A percentile compares a stretch with the other conserved stretches of the same genome.
Evolutionary conservation across 2,329 filamentous ascomycete genomes (phyloP).

Genomic region (Cladophialophora yegresii): DNA sequence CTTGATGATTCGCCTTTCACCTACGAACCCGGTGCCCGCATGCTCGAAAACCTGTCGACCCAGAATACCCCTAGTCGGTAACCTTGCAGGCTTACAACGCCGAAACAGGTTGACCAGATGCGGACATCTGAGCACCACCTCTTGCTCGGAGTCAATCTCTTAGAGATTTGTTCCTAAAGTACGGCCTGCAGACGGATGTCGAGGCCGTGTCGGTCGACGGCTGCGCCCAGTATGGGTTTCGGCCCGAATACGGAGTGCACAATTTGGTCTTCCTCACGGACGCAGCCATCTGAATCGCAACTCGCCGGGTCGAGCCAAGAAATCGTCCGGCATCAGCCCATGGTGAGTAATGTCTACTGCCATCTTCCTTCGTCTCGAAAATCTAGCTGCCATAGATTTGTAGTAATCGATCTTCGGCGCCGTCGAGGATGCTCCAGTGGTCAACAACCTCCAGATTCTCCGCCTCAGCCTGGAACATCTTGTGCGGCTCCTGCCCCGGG

Average conservation of each 20-base stretch:
- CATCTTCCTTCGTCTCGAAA: background rate
- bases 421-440: conserved; percentile 87
- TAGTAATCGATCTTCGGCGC: conserved; percentile 81
- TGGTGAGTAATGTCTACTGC: background rate
- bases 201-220: background rate
- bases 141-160: no score
- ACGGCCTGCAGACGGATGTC: background rate
- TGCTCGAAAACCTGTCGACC: background rate
- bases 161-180: no score
- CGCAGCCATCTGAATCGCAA: background rate
- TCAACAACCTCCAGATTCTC: conserved; percentile 96
- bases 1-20: background rate
- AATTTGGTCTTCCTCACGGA: background rate
- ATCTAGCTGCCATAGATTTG: conserved; percentile 42
- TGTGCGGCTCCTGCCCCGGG: conserved; percentile 90
- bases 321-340: background rate
- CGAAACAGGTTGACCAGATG: background rate
- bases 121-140: background rate
- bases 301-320: background rate
- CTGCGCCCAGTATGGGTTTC: background rate
- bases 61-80: background rate
- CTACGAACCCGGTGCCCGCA: background rate
- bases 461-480: conserved; percentile 87
- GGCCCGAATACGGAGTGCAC: background rate
- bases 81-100: background rate